These are phyloP conservation scores for Solidago caesia DNA, from an alignment of 129 eudicot species.

Conservation along the genomic window DNA sequence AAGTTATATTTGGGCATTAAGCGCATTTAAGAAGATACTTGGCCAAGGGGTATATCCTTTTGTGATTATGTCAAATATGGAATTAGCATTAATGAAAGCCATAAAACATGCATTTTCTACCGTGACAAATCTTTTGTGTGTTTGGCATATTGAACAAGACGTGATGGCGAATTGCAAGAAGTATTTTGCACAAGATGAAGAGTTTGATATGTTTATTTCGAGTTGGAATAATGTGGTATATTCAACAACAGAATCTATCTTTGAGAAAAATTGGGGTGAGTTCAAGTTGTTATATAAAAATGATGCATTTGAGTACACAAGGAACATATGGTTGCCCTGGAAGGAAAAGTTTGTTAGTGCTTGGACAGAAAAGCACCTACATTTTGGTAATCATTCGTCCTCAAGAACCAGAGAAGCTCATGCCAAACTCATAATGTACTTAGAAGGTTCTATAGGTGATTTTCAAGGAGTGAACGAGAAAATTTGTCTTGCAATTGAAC, in stretches of 20 bases:
- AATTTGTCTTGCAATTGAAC: neutral
- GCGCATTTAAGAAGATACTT: neutral
- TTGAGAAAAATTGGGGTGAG: slow-evolving; percentile 3
- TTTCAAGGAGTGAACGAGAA: slow-evolving; percentile 18
- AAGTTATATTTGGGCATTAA: slow-evolving; percentile 21
- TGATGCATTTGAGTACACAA: slow-evolving; percentile 13
- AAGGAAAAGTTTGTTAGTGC: slow-evolving; percentile 15
- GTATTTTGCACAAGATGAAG: neutral
- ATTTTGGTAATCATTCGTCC: slow-evolving; percentile 17
- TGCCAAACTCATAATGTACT: slow-evolving; percentile 18
- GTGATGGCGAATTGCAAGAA: neutral
- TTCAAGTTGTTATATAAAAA: neutral
- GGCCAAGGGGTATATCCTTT: slow-evolving; percentile 1
- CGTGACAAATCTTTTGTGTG: neutral
- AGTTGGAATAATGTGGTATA: slow-evolving; percentile 8
- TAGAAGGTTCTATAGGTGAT: slow-evolving; percentile 23
- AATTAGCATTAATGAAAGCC: neutral
- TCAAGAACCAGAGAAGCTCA: slow-evolving; percentile 27
- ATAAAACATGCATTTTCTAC: neutral
- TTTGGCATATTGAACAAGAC: neutral
- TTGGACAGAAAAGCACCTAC: slow-evolving; percentile 15
- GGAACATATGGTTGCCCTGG: neutral
- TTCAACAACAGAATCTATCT: neutral
- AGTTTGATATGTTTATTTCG: slow-evolving; percentile 18
- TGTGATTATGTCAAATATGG: slow-evolving; percentile 25